A percentile compares a stretch with the other conserved stretches of the same genome.
Evolutionary conservation across 306 rosid genomes (phyloP).

Genomic region (Castanopsis chinensis): DNA sequence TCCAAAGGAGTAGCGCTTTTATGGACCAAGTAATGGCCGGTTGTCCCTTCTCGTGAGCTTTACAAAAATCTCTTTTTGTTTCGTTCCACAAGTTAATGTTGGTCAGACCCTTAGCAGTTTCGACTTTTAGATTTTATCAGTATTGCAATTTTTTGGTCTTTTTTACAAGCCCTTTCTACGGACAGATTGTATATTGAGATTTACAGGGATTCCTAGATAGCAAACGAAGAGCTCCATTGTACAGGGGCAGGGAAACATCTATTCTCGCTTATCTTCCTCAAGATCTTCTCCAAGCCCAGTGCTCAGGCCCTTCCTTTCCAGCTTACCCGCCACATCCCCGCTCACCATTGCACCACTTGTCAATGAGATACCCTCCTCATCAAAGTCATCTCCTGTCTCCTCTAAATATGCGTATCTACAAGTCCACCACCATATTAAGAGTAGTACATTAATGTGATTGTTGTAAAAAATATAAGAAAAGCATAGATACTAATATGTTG

Average conservation of each 20-base stretch:
- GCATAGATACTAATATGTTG: too few relatives aligned
- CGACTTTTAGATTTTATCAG: neutral
- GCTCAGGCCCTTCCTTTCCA: conserved; percentile 44
- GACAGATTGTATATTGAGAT: conserved; percentile 28
- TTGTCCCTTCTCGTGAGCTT: neutral
- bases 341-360: conserved; percentile 50
- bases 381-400: conserved; percentile 77
- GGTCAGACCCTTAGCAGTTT: neutral
- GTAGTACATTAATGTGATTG: neutral
- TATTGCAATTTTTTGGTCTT: neutral
- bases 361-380: conserved; percentile 85
- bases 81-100: neutral
- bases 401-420: conserved; percentile 81
- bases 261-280: conserved; percentile 95
- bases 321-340: conserved; percentile 47
- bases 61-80: neutral
- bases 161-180: conserved; percentile 26
- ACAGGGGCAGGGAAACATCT: conserved; percentile 17
- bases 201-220: conserved; percentile 17
- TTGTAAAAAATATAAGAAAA: neutral
- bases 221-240: conserved; percentile 10
- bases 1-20: too few relatives aligned
- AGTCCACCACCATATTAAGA: conserved; percentile 11
- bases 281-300: conserved; percentile 58
- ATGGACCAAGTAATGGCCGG: too few relatives aligned